phyloP scores from a whole-genome alignment of 805 yeast species.

The Ogataea methanolica region DNA sequence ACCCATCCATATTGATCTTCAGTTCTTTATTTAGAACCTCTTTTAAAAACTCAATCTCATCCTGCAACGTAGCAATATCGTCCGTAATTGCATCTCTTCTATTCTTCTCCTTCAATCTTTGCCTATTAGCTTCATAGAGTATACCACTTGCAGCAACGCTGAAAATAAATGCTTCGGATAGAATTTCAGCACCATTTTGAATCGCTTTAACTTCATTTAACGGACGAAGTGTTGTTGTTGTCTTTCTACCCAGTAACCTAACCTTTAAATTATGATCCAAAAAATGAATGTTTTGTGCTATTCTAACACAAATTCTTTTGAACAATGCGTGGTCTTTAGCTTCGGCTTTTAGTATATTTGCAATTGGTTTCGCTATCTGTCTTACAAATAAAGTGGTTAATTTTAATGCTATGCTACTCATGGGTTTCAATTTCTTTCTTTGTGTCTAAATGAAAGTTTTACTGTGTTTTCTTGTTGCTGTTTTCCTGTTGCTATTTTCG shows the following conservation, averaged over 20 bases:
- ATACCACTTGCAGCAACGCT: slow-evolving; percentile 76
- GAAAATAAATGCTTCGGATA: slow-evolving; percentile 74
- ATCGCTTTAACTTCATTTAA: slow-evolving; percentile 78
- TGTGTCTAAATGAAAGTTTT: no score
- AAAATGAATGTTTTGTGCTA: slow-evolving; percentile 70
- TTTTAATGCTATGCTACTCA: slow-evolving; percentile 78
- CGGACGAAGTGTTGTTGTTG: slow-evolving; percentile 56
- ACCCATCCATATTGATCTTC: slow-evolving; percentile 40
- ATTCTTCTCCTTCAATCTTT: slow-evolving; percentile 56
- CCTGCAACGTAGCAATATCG: slow-evolving; percentile 65
- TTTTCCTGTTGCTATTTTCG: no score
- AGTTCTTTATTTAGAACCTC: slow-evolving; percentile 38
- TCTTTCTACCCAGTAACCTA: slow-evolving; percentile 51
- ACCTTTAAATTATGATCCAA: slow-evolving; percentile 60
- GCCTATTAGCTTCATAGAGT: slow-evolving; percentile 64
- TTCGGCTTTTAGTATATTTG: slow-evolving; percentile 63
- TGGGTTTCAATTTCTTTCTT: slow-evolving; percentile 16
- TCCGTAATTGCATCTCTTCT: slow-evolving; percentile 66
- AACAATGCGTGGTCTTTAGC: slow-evolving; percentile 70
- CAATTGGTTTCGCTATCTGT: slow-evolving; percentile 77
- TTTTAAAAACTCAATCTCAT: slow-evolving; percentile 59
- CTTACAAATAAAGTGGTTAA: slow-evolving; percentile 65
- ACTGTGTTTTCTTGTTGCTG: no score
- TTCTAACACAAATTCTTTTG: slow-evolving; percentile 53
- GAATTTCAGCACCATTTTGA: slow-evolving; percentile 74